A percentile compares a stretch with the other conserved stretches of the same genome.
Conservation (phyloP, 768 basidiomycete genomes). For the Clathrus columnatus region DNA sequence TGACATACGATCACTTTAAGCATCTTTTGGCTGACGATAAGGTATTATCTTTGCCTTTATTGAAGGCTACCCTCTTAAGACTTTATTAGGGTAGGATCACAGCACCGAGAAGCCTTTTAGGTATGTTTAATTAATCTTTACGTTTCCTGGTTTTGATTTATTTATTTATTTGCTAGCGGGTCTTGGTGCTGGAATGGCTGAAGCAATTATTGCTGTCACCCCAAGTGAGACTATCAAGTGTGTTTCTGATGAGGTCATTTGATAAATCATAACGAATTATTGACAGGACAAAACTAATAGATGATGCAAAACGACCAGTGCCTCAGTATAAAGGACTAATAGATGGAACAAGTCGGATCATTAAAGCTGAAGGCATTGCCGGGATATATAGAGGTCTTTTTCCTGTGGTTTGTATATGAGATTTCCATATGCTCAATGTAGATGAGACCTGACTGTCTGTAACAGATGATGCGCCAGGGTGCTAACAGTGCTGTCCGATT, state of each 20-base stretch:
- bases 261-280: background rate
- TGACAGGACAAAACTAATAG: constrained; percentile 88
- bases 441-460: background rate
- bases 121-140: constrained; percentile 30
- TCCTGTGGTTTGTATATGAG: constrained; percentile 63
- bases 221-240: constrained; percentile 99
- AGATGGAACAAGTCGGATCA: constrained; percentile 75
- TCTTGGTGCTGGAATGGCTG: constrained; percentile 81
- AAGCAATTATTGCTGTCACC: constrained; percentile 91
- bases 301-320: constrained; percentile 77
- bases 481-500: constrained; percentile 96
- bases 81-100: constrained; percentile 77
- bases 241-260: constrained; percentile 19
- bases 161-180: constrained; percentile 39
- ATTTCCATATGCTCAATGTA: background rate
- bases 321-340: constrained; percentile 83
- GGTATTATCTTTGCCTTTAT: constrained; percentile 34
- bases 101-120: constrained; percentile 74
- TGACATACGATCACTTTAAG: constrained; percentile 93
- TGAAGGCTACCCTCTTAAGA: constrained; percentile 4
- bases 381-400: constrained; percentile 89
- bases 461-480: constrained; percentile 92
- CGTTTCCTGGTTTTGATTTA: background rate
- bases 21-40: constrained; percentile 69
- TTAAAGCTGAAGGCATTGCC: constrained; percentile 73